Percentiles rank a stretch among this genome's conserved stretches.
phyloP scores from a whole-genome alignment of 1,284 basidiomycete species.

The Trichosporon sp. region DNA sequence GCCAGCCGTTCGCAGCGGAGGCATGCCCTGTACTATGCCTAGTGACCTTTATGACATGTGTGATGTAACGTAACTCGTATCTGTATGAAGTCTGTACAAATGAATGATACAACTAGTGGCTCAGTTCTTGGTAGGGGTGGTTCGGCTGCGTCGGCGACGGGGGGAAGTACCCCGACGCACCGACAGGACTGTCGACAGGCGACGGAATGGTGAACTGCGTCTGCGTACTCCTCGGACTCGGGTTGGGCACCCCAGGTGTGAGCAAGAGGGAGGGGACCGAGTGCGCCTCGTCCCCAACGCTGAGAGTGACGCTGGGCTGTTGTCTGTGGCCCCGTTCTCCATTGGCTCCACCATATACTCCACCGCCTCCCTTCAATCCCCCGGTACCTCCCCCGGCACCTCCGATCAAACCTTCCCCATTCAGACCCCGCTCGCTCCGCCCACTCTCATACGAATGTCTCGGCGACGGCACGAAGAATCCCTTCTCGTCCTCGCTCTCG shows the following conservation, averaged over 20 bases:
- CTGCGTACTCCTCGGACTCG: not conserved
- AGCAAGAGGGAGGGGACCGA: not conserved
- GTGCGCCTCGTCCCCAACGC: not conserved
- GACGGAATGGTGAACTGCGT: not conserved
- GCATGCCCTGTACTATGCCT: constrained; percentile 5
- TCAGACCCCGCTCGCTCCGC: no score
- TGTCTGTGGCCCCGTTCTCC: constrained; percentile 1
- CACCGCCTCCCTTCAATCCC: no score
- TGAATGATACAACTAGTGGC: not conserved
- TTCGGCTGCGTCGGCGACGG: not conserved
- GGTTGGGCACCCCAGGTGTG: not conserved
- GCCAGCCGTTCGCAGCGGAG: not conserved
- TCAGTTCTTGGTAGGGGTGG: not conserved
- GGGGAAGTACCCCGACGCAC: not conserved
- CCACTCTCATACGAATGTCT: no score
- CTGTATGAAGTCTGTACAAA: not conserved
- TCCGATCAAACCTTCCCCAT: not conserved
- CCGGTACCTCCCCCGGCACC: no score
- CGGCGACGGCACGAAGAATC: not conserved
- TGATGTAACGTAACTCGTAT: not conserved
- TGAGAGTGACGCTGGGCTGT: constrained; percentile 11
- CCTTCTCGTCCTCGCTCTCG: not conserved
- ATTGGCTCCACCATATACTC: not conserved
- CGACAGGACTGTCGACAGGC: not conserved
- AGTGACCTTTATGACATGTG: not conserved